These are phyloP conservation scores for Litchi chinensis DNA, from an alignment of 345 rosid genomes.

Conservation along the genomic window DNA sequence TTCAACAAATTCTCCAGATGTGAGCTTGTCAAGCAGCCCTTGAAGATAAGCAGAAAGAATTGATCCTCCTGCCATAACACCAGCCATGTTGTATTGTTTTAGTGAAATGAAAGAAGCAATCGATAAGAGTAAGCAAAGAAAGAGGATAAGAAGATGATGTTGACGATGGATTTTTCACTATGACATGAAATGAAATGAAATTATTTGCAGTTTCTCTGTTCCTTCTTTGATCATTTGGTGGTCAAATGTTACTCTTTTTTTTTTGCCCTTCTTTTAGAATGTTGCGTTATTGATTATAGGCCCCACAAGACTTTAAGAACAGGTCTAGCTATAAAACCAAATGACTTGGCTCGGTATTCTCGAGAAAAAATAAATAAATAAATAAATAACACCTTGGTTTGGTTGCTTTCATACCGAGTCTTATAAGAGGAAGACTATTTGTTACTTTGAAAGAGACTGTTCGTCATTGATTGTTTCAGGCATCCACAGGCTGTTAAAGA, in stretches of 20 bases:
- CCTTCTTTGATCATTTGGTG: background rate
- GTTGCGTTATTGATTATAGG: background rate
- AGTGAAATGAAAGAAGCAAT: background rate
- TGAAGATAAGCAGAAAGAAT: constrained; percentile 1
- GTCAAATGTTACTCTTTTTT: background rate
- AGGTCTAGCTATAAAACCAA: background rate
- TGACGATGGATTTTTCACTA: background rate
- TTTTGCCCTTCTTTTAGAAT: background rate
- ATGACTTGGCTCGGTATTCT: background rate
- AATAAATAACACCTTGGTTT: no score
- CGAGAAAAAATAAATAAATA: no score
- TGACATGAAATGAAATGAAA: constrained; percentile 1
- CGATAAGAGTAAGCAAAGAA: background rate
- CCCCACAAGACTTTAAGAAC: background rate
- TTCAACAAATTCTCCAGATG: constrained; percentile 11
- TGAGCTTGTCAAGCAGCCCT: constrained; percentile 10
- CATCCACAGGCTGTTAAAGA: background rate
- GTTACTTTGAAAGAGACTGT: background rate
- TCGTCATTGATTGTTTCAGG: background rate
- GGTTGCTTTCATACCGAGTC: background rate
- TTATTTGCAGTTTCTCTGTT: background rate
- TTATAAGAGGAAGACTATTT: background rate
- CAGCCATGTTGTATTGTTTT: background rate
- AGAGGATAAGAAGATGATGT: background rate
- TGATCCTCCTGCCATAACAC: constrained; percentile 1